These are phyloP conservation scores for Pythium chondricola DNA, from an alignment of 352 stramenopile species.

Conservation along the genomic window DNA sequence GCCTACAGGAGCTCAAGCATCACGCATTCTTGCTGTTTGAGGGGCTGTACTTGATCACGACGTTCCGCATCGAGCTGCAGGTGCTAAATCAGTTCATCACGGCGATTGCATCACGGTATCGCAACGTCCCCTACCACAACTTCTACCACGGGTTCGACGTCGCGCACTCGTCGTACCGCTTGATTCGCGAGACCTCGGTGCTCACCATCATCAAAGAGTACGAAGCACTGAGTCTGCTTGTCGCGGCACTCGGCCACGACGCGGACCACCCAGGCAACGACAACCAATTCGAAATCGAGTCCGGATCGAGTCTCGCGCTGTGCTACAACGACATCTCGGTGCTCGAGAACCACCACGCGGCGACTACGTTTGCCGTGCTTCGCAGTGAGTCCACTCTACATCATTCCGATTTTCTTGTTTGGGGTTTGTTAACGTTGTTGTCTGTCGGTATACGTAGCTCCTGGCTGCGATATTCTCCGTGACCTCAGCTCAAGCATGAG, in stretches of 20 bases:
- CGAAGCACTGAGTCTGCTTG: conserved; percentile 66
- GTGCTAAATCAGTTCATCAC: conserved; percentile 49
- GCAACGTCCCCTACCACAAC: conserved; percentile 77
- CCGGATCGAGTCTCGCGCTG: conserved; percentile 62
- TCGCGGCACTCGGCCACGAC: conserved; percentile 83
- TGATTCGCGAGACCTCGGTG: conserved; percentile 48
- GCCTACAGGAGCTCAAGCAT: conserved; percentile 45
- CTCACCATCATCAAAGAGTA: conserved; percentile 66
- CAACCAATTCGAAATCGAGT: conserved; percentile 88
- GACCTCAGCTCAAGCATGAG: conserved; percentile 41
- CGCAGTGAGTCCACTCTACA: conserved; percentile 25
- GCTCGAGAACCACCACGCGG: conserved; percentile 83
- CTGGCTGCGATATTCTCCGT: conserved; percentile 52
- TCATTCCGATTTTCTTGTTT: neutral
- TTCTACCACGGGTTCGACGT: conserved; percentile 86
- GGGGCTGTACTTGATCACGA: conserved; percentile 45
- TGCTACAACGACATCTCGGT: conserved; percentile 90
- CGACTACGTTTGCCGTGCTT: conserved; percentile 68
- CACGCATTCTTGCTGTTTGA: conserved; percentile 61
- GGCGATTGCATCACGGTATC: conserved; percentile 49
- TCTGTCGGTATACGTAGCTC: conserved; percentile 9
- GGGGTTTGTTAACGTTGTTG: neutral
- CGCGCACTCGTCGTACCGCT: conserved; percentile 49
- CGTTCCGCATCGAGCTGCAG: conserved; percentile 55
- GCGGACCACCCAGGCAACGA: conserved; percentile 85